Evolutionary conservation across 2,329 filamentous ascomycete species (phyloP).

Genomic region (Microcera coccophila): DNA sequence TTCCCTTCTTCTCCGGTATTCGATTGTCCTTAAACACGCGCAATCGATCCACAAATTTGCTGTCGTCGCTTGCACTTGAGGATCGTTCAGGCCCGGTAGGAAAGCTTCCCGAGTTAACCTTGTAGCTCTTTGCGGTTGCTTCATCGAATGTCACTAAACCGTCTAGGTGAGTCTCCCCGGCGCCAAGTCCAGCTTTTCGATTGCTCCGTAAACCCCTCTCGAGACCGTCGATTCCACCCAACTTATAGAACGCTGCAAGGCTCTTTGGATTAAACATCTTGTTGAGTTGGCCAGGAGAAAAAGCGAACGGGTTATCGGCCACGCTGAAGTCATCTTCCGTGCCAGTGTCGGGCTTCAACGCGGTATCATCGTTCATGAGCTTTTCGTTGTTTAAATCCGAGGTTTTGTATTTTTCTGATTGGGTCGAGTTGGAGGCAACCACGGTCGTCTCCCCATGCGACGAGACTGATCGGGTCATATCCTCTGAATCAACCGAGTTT

Average conservation of each 20-base stretch:
- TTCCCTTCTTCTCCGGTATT: slow-evolving; percentile 70
- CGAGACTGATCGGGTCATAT: slow-evolving; percentile 55
- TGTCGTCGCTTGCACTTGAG: slow-evolving; percentile 15
- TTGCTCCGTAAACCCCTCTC: slow-evolving; percentile 76
- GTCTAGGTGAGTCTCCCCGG: slow-evolving; percentile 66
- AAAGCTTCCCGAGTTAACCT: slow-evolving; percentile 28
- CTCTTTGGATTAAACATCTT: slow-evolving; percentile 91
- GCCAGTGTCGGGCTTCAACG: slow-evolving; percentile 70
- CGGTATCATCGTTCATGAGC: slow-evolving; percentile 62
- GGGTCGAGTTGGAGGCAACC: slow-evolving; percentile 42
- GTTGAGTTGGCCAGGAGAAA: slow-evolving; percentile 74
- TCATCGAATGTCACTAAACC: slow-evolving; percentile 70
- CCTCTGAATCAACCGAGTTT: slow-evolving; percentile 66
- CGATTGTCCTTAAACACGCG: slow-evolving; percentile 70
- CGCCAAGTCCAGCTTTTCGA: slow-evolving; percentile 67
- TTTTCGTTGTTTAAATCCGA: slow-evolving; percentile 45
- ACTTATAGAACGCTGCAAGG: slow-evolving; percentile 70
- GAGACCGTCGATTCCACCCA: slow-evolving; percentile 74
- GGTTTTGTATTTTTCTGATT: slow-evolving; percentile 38
- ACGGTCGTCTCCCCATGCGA: slow-evolving; percentile 63
- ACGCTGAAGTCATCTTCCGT: slow-evolving; percentile 73
- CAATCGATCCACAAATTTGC: slow-evolving; percentile 58
- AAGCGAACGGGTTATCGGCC: slow-evolving; percentile 79
- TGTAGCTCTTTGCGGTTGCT: slow-evolving; percentile 45
- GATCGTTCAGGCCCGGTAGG: not conserved